Percentiles rank a stretch among this genome's conserved stretches.
Conservation (phyloP, 345 rosid genomes). For the Abelmoschus esculentus region DNA sequence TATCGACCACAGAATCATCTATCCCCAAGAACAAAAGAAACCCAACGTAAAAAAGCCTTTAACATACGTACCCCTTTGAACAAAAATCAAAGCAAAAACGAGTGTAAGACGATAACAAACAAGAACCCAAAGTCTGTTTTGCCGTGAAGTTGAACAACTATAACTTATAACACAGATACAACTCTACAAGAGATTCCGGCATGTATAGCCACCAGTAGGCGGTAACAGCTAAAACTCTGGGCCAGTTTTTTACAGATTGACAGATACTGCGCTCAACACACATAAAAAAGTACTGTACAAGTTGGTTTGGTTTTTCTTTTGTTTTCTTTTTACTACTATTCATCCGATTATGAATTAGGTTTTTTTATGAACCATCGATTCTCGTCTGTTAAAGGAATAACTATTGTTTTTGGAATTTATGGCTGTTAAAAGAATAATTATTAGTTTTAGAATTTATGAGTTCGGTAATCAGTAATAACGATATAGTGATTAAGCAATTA, state of each 20-base stretch:
- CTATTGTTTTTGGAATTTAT: no score
- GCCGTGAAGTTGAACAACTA: background rate
- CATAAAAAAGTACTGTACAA: no score
- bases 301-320: no score
- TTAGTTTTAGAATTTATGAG: no score
- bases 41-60: background rate
- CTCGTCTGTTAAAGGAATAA: no score
- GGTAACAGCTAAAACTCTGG: background rate
- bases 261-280: background rate
- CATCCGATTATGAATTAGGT: no score
- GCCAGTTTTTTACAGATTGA: background rate
- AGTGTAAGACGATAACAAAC: background rate
- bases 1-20: slow-evolving; percentile 8
- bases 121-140: slow-evolving; percentile 4
- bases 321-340: no score
- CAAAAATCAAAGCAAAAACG: background rate
- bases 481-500: no score
- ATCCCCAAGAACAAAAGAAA: background rate
- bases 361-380: no score
- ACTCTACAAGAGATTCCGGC: background rate
- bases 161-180: background rate
- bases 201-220: background rate
- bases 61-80: background rate
- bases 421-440: no score
- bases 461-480: no score